Percentiles rank a stretch among this genome's conserved stretches.
These are phyloP conservation scores for Gentiana dahurica DNA, from an alignment of 257 asterid genomes.

Conservation along the genomic window DNA sequence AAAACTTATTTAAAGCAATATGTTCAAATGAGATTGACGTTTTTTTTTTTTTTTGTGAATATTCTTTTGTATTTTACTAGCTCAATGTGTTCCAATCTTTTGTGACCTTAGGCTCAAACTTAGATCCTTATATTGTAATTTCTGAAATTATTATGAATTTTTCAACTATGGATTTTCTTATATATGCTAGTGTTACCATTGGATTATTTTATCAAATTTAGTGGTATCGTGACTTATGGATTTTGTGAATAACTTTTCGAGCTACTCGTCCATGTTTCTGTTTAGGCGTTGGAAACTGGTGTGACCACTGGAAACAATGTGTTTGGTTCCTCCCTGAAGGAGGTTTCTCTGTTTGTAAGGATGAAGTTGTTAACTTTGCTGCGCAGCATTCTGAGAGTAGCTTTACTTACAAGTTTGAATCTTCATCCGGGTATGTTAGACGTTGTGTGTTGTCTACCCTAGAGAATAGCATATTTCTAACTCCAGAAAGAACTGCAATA, in stretches of 20 bases:
- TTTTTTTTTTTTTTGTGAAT: neutral
- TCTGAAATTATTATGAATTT: too few relatives aligned
- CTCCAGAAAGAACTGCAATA: slow-evolving; percentile 64
- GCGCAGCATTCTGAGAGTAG: slow-evolving; percentile 61
- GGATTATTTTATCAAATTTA: too few relatives aligned
- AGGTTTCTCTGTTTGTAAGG: slow-evolving; percentile 47
- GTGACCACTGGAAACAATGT: slow-evolving; percentile 98
- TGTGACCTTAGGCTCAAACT: neutral
- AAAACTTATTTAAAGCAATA: neutral
- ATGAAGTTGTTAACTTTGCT: slow-evolving; percentile 41
- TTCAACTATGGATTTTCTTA: too few relatives aligned
- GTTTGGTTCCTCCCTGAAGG: slow-evolving; percentile 65
- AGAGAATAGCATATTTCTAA: slow-evolving; percentile 40
- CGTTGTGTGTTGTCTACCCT: slow-evolving; percentile 18
- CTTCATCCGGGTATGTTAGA: slow-evolving; percentile 17
- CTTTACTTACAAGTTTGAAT: slow-evolving; percentile 46
- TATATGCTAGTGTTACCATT: too few relatives aligned
- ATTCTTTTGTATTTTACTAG: neutral
- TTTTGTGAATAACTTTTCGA: neutral
- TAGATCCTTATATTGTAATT: too few relatives aligned
- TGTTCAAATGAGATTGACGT: neutral
- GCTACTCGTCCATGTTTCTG: slow-evolving; percentile 11
- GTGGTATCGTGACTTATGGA: too few relatives aligned
- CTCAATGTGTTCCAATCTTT: neutral
- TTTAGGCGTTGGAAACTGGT: slow-evolving; percentile 59